Base-by-base conservation (phyloP, 768 basidiomycete genomes). In the Phanerochaete sordida region DNA sequence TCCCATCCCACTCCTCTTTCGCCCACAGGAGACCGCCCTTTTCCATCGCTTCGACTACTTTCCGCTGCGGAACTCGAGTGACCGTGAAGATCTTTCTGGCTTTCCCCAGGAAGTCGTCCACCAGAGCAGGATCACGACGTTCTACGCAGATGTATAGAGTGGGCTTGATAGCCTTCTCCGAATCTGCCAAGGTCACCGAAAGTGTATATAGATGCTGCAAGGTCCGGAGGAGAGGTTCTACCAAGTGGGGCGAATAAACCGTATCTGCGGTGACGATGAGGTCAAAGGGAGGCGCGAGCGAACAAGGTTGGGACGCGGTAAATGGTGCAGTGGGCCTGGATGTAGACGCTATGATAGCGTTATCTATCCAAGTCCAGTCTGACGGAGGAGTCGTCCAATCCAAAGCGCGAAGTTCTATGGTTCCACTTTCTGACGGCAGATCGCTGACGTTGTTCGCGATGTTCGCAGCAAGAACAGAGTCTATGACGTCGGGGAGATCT, bases 231-330 rank as follows among this genome's bases (percentile, higher is more conserved):
- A 95, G 83, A 0, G 91, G 93, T 16, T 77, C 68, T 33, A 87
- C 72, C 48, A 95, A 85, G 3, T 80, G 74, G 2, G 77, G 66
- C 27, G 77, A 70, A 71, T 94, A 95, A 39, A 95, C 74, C 0
- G 94, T 95, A 72, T 96, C 94, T 55, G 93, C 87, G 12, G 91
- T 84, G 55, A 90, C 71, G 64, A 97, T 86, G 65, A 93, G 77
- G 72, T 92, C 86, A 75, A 88, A 90, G 0, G 85, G 86, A 8
- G 86, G 82, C 19, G 65, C 64, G 15, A 84, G 75, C 45, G 64
- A 50, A 16, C 30, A 15, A 4, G 53, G 23, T 12, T 23, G 35
- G 3, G 35, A 26, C 19, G 58, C 62, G 13, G 50, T 46, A 23
- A 57, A 31, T 26, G 56, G 15, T 12, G 49, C 51, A 26, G 61